Evolutionary conservation across 139 green algal genomes (phyloP), one percentile per base, ranked within the genome.

Genomic region (Diplosphaera chodatii): DNA sequence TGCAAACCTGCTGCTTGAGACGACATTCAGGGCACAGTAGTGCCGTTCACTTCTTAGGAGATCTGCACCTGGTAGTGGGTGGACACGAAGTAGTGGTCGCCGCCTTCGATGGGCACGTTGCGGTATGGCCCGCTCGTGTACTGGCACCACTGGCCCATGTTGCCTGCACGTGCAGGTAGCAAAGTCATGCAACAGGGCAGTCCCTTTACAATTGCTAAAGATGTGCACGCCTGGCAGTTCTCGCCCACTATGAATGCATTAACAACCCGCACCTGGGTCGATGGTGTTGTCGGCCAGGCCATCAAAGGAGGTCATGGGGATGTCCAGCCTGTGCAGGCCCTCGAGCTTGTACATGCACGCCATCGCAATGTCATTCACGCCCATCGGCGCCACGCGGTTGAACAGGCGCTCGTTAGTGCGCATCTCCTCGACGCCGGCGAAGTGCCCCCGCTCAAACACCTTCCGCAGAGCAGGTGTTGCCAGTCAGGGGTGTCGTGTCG

Each of bases 371-470:
- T 86, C 81, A n/a, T 74, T 75, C 20, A 86, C 74, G 31, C 64
- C 81, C 37, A 86, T 79, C 10, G 81, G 81, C 27, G 81, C 81
- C 18, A 86, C 78, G 22, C 71, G 67, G 13, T 84, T 29, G 40
- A 79, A 86, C 10, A 86, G 70, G 13, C 78, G 67, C 6, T 77
- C 64, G 68, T 65, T 84, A 37, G 23, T 55, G 55, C 68, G 68
- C 78, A 86, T 86, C 18, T 84, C 78, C 6, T 84, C 77, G n/a
- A 86, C 59, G 22, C 81, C 81, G 16, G 81, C 81, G 80, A 82
- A 84, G 37, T 82, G 69, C 6, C 76, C 80, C 30, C 67, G 70
- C 65, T 77, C 76, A 69, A 85, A 85, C 31, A 75, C 80, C n/a
- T n/a, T n/a, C n/a, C n/a, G n/a, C n/a, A n/a, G n/a, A n/a, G n/a